Base-by-base conservation (phyloP, 768 basidiomycete species). In the Leccinum uliginosum region DNA sequence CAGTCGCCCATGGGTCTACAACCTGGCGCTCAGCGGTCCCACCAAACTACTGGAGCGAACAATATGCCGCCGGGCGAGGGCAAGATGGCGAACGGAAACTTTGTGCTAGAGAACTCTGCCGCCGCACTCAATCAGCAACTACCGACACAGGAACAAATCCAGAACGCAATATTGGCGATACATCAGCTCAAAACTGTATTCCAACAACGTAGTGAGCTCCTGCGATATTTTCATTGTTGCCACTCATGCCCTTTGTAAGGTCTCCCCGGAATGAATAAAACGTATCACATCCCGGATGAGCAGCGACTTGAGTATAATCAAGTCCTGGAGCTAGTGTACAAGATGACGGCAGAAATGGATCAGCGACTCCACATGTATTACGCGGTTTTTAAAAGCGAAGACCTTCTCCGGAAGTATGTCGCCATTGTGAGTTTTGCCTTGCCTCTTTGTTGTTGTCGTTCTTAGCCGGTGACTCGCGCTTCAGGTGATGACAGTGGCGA, bases 261-360 rank as follows among this genome's bases (percentile, higher is more conserved):
- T 27, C 66, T 77, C 43, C 68, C 65, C 7, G 66, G 61, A 46
- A 75, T 78, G 66, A 51, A 63, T 9, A 49, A 62, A 11, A 9
- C n/a, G 8, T 64, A 74, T 17, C 76, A 77, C 17, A 62, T 88
- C 26, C 76, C 83, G 5, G 73, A 77, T 9, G 82, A 83, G 2
- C 83, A 83, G 56, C 76, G 81, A 45, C 56, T 73, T 44, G 83
- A 83, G 53, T 89, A 80, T 61, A 78, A 75, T 52, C 63, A 66
- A 23, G 43, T 79, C 6, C 72, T 88, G 27, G 83, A 85, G 50
- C 74, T 78, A 34, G 64, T 84, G 15, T 67, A 67, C 64, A 80
- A 76, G 50, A 65, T 74, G 50, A 74, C 75, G 40, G 46, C 49
- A 12, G 84, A 86, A 0, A 68, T 85, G 23, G 83, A 88, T 4